Evolutionary conservation across 768 basidiomycete genomes (phyloP).

Genomic region (Suillus discolor): DNA sequence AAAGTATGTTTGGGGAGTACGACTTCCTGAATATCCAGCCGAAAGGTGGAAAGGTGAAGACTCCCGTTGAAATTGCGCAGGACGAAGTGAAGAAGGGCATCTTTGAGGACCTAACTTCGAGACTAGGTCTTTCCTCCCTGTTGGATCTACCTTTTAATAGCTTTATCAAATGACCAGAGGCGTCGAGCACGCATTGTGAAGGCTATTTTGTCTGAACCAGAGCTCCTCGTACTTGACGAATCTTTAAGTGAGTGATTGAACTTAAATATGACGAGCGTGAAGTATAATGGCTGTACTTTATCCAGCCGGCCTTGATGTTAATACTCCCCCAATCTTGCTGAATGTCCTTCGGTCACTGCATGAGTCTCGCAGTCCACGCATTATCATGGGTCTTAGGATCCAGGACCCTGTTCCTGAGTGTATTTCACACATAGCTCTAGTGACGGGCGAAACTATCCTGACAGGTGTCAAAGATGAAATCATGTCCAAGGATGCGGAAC

Average conservation of each 20-base stretch:
- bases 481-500: slow-evolving; percentile 29
- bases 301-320: slow-evolving; percentile 75
- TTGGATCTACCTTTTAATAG: slow-evolving; percentile 83
- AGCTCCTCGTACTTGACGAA: slow-evolving; percentile 86
- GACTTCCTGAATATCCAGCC: slow-evolving; percentile 36
- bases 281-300: slow-evolving; percentile 3
- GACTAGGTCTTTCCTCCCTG: slow-evolving; percentile 59
- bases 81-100: slow-evolving; percentile 32
- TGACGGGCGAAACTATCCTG: slow-evolving; percentile 48
- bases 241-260: slow-evolving; percentile 67
- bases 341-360: slow-evolving; percentile 60
- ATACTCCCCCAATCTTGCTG: slow-evolving; percentile 58
- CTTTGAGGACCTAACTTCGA: slow-evolving; percentile 55
- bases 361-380: slow-evolving; percentile 47
- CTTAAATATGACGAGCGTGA: neutral
- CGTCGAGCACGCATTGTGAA: slow-evolving; percentile 81
- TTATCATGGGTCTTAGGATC: slow-evolving; percentile 65
- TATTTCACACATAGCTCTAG: slow-evolving; percentile 67
- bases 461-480: slow-evolving; percentile 55
- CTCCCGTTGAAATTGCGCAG: slow-evolving; percentile 25
- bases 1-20: slow-evolving; percentile 66
- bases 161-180: slow-evolving; percentile 91
- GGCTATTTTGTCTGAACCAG: slow-evolving; percentile 69
- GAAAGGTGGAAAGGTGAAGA: slow-evolving; percentile 22
- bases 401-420: slow-evolving; percentile 77